Evolutionary conservation across 768 basidiomycete species (phyloP), one percentile per base, ranked within the genome.

Genomic region (Candolleomyces eurysporus): DNA sequence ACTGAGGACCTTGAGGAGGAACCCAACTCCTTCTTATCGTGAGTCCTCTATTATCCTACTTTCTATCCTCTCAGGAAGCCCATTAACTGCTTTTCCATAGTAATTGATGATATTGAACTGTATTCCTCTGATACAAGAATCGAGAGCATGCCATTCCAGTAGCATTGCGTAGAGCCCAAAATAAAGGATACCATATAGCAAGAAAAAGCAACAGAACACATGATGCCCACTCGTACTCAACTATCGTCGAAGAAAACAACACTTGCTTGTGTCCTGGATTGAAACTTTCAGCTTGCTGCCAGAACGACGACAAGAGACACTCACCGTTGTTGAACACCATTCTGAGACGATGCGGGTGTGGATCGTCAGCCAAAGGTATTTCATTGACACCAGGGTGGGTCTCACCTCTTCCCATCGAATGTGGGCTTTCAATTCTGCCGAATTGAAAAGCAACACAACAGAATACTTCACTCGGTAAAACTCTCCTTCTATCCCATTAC

Each of bases 1-100:
- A 60, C 22, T 77, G 76, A 6, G 78, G 84, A 49, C 10, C 11
- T 77, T 22, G 82, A 84, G 59, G 82, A 83, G 61, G 82, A 83
- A 45, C 68, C 70, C 22, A 42, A 42, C 21, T 17, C 16, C 10
- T 42, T 55, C 16, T 55, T 55, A 19, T 36, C 53, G 53, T 55
- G 19, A 55, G 53, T 55, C 16, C 31, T 13, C 17, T 52, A 26
- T 2, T 14, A 26, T 13, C 2, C 51, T 32, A 11, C 19, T 16
- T 8, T 43, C 5, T n/a, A 43, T n/a, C 42, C 42, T 13, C 26
- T 26, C 26, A 26, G 26, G 2, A 26, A 26, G 2, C 26, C 26
- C 4, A 26, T 26, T 26, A 4, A 26, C 26, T 26, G 26, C 26
- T 26, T 26, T 26, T 4, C 26, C 4, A 26, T 26, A 26, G 26